Evolutionary conservation across 2,329 filamentous ascomycete species (phyloP).

Genomic region (Botrytis cinerea): DNA sequence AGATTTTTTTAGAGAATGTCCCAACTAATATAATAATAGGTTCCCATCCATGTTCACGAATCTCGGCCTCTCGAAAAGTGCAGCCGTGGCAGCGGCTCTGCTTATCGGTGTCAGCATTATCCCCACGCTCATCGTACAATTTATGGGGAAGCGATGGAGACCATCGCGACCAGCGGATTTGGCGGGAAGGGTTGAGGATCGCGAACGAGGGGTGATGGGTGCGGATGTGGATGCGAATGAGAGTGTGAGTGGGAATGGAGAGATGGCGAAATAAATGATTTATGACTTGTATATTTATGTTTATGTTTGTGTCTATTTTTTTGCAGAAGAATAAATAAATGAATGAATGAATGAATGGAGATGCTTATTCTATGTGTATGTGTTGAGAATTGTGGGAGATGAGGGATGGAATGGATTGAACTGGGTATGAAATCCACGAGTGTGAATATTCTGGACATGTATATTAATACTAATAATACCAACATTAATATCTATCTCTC

Average conservation of each 20-base stretch:
- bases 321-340: background rate
- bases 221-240: background rate
- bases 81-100: slow-evolving; percentile 44
- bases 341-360: background rate
- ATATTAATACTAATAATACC: too few species aligned
- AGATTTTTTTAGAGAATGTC: background rate
- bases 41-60: slow-evolving; percentile 46
- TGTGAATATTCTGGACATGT: too few species aligned
- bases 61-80: slow-evolving; percentile 42
- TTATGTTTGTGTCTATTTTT: too few species aligned
- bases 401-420: too few species aligned
- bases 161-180: background rate
- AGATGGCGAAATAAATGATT: slow-evolving; percentile 2
- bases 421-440: too few species aligned
- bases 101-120: slow-evolving; percentile 42
- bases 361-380: background rate
- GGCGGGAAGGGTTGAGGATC: background rate
- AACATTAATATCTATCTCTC: too few species aligned
- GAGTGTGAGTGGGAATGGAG: background rate
- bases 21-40: slow-evolving; percentile 25
- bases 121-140: slow-evolving; percentile 42
- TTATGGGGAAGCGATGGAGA: slow-evolving; percentile 27
- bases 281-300: background rate
- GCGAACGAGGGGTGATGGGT: background rate
- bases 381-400: too few species aligned